These are phyloP conservation scores for Stachybotrys elegans DNA, from an alignment of 2,329 filamentous ascomycete species.

Conservation along the genomic window DNA sequence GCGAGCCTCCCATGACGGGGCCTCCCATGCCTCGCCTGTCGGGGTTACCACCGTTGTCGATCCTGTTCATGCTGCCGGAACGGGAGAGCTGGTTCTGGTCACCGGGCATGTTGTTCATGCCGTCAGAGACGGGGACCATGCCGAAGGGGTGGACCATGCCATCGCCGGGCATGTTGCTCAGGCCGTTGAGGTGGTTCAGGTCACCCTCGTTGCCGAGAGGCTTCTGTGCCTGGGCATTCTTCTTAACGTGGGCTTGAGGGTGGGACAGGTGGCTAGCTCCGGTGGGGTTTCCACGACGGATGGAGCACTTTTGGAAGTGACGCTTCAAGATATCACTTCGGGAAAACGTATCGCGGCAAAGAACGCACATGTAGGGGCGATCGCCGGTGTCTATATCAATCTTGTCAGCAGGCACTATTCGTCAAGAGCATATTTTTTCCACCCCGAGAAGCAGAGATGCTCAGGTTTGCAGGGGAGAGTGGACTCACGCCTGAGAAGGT, in stretches of 20 bases:
- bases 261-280: slow-evolving; percentile 93
- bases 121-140: slow-evolving; percentile 51
- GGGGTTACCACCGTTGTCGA: slow-evolving; percentile 47
- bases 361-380: slow-evolving; percentile 94
- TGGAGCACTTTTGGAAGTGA: slow-evolving; percentile 98
- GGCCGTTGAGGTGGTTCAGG: slow-evolving; percentile 55
- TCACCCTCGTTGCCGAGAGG: slow-evolving; percentile 47
- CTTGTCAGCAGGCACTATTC: too few species aligned
- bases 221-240: slow-evolving; percentile 59
- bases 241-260: slow-evolving; percentile 83
- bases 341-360: slow-evolving; percentile 97
- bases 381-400: slow-evolving; percentile 98
- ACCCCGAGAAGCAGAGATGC: slow-evolving; percentile 2
- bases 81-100: slow-evolving; percentile 59
- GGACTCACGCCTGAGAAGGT: slow-evolving; percentile 91
- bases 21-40: slow-evolving; percentile 52
- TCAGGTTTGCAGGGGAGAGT: too few species aligned
- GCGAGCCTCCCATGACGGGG: slow-evolving; percentile 46
- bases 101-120: slow-evolving; percentile 54
- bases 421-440: too few species aligned
- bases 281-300: slow-evolving; percentile 90
- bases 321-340: slow-evolving; percentile 97
- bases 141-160: slow-evolving; percentile 54
- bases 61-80: slow-evolving; percentile 54
- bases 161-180: slow-evolving; percentile 53